Evolutionary conservation across 169 alveolate species (phyloP).

Genomic region (Babesia ovis): DNA sequence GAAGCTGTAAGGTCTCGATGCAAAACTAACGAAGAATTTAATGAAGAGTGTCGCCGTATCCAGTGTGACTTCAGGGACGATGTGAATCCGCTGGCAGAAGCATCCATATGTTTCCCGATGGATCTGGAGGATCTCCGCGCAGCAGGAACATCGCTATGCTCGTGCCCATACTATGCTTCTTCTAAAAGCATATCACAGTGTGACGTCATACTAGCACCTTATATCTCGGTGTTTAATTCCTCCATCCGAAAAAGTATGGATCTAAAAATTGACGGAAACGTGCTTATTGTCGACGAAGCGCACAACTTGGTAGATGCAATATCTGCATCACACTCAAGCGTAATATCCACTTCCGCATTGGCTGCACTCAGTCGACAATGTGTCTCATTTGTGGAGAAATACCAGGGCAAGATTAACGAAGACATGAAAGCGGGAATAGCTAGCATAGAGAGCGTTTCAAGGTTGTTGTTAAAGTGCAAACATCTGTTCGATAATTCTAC

Average conservation of each 20-base stretch:
- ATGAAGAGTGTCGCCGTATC: constrained; percentile 76
- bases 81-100: constrained; percentile 65
- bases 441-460: neutral
- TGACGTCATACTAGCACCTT: constrained; percentile 89
- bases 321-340: constrained; percentile 45
- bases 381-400: constrained; percentile 24
- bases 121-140: constrained; percentile 85
- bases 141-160: constrained; percentile 53
- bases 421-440: neutral
- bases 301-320: constrained; percentile 86
- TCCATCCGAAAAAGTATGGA: constrained; percentile 77
- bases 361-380: constrained; percentile 18
- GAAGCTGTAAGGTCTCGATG: constrained; percentile 62
- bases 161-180: constrained; percentile 90
- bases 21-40: constrained; percentile 72
- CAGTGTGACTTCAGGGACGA: constrained; percentile 75
- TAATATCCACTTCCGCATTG: constrained; percentile 22
- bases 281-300: constrained; percentile 92
- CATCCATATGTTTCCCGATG: constrained; percentile 73
- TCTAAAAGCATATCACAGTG: constrained; percentile 73
- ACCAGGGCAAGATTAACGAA: neutral
- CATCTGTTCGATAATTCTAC: neutral
- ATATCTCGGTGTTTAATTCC: constrained; percentile 84
- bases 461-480: neutral
- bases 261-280: constrained; percentile 77